Conservation (phyloP, 225 moss, liverwort and hornwort genomes). For the Polytrichum commune region DNA sequence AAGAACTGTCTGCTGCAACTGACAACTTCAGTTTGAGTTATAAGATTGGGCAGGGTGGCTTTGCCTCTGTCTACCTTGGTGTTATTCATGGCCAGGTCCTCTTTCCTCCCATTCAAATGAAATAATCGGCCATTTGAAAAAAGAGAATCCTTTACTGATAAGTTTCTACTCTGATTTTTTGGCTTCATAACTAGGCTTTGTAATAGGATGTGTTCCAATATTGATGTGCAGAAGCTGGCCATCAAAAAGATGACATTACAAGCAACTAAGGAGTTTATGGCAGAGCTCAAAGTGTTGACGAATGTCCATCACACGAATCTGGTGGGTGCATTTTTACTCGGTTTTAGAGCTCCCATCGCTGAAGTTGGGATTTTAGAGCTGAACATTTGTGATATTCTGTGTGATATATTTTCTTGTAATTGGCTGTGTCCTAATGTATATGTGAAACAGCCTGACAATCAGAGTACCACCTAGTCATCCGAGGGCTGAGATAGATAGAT, state of each 20-base stretch:
- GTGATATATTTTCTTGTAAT: too few species aligned
- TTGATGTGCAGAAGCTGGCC: constrained; percentile 66
- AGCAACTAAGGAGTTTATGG: constrained; percentile 85
- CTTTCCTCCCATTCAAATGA: constrained; percentile 2
- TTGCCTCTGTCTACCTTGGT: constrained; percentile 80
- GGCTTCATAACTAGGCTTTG: background rate
- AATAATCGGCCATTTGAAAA: too few species aligned
- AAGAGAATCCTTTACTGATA: background rate
- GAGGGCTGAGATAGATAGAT: too few species aligned
- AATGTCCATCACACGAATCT: constrained; percentile 98
- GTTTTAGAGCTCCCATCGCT: background rate
- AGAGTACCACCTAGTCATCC: too few species aligned
- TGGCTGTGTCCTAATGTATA: too few species aligned
- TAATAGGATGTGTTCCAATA: background rate
- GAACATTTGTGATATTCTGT: too few species aligned
- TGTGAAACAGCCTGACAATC: too few species aligned
- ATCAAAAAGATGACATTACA: constrained; percentile 93
- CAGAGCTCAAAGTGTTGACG: constrained; percentile 93
- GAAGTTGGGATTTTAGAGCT: too few species aligned
- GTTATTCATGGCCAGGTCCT: constrained; percentile 71
- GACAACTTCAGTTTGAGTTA: constrained; percentile 65
- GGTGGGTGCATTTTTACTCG: constrained; percentile 34
- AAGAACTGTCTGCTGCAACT: constrained; percentile 85
- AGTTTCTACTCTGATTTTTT: background rate
- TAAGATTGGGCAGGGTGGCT: constrained; percentile 93